Conservation (phyloP, 306 rosid species). For the Castanea mollissima region DNA sequence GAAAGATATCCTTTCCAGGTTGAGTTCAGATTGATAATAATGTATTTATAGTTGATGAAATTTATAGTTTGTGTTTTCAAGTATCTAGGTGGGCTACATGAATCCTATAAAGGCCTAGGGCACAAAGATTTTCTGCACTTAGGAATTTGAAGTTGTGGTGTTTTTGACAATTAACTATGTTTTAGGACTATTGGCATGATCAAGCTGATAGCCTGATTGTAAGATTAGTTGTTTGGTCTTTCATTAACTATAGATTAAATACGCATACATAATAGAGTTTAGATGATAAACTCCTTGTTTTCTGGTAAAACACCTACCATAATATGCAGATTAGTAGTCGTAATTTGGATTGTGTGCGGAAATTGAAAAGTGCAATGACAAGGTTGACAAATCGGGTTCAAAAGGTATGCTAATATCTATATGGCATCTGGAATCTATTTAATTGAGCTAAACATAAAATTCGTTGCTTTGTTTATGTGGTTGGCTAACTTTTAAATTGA, state of each 20-base stretch:
- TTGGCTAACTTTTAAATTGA: not conserved
- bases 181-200: not conserved
- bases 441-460: not conserved
- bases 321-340: too few relatives aligned
- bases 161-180: not conserved
- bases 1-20: too few relatives aligned
- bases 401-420: slow-evolving; percentile 41
- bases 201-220: not conserved
- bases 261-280: too few relatives aligned
- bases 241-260: too few relatives aligned
- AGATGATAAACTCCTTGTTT: too few relatives aligned
- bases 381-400: slow-evolving; percentile 80
- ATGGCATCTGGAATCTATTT: not conserved
- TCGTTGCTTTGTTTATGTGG: not conserved
- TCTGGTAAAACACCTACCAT: too few relatives aligned
- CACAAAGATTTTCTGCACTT: not conserved
- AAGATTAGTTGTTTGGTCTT: too few relatives aligned
- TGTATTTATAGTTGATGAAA: too few relatives aligned
- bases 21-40: too few relatives aligned
- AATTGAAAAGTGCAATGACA: slow-evolving; percentile 75
- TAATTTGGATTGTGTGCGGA: slow-evolving; percentile 61
- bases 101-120: not conserved
- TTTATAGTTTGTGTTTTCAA: too few relatives aligned
- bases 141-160: not conserved
- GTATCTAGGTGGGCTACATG: too few relatives aligned